Evolutionary conservation across 768 basidiomycete genomes (phyloP), one percentile per base, ranked within the genome.

Genomic region (Cyclocybe cylindracea): DNA sequence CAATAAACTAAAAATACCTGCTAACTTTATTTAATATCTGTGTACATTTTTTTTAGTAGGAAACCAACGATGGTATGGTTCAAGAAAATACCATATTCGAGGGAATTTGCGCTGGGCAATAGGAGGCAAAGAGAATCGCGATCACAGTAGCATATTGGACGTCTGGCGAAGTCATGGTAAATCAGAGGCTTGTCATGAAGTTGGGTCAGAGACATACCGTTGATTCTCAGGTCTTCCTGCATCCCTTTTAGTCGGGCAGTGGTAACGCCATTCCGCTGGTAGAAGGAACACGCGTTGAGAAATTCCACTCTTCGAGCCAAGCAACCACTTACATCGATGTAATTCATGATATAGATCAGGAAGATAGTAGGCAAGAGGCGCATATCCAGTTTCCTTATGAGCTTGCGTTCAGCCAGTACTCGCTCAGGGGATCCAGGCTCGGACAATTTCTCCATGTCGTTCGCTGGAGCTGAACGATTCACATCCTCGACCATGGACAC

Each of bases 321-420:
- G 31, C 43, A 29, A 10, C 9, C 35, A 62, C 72, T 54, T 53
- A 86, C 85, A 63, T 86, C 84, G 53, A 87, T 84, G 56, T 83
- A 85, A 56, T 86, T 87, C 80, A 86, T 79, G 53, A 87, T 76
- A 56, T 70, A 85, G 33, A 86, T 82, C 46, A 84, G 46, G 14
- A 83, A 69, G 36, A 87, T 77, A 0, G 80, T 79, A 0, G 82
- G 82, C 42, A 88, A 60, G 3, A 87, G 65, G 34, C 84, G 71
- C 53, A 57, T 64, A 56, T 86, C 86, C 42, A 88, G 71, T 53
- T 78, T 82, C 37, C 80, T 71, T 11, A 84, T 75, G 11, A 88
- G 77, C 48, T 60, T 70, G 56, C 66, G 66, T 61, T 77, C 75
- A 7, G 71, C 73, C 32, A 64, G 50, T 10, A 65, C 46, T 18